Evolutionary conservation across 2,329 filamentous ascomycete species (phyloP), one percentile per base, ranked within the genome.

Genomic region (Basipetospora chlamydospora): DNA sequence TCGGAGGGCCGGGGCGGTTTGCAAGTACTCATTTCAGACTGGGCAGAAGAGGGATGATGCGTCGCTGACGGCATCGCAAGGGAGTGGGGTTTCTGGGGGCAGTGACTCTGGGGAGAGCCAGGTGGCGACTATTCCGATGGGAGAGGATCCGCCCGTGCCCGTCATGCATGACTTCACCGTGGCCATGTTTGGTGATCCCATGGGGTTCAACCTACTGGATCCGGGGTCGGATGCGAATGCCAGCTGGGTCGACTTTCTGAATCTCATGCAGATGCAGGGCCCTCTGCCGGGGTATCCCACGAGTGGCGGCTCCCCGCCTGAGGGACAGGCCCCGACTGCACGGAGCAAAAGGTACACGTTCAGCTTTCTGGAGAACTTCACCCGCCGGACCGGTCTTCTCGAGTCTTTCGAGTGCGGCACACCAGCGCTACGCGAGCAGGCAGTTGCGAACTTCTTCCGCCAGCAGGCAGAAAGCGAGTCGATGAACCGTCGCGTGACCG

Each of bases 1-100:
- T 54, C 58, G 57, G 42, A 69, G 67, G 46, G 64, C 65, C 20
- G 59, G 52, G 16, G 60, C 66, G 18, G 65, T 70, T 13, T 74
- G 70, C 46, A 49, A 80, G 26, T 83, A 80, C 49, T 37, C 35
- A 7, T 37, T 37, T 16, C 13, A 12, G 7, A 11, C 28, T 3
- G 28, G 12, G 5, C 35, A 21, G 16, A 28, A 37, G 2, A 18
- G 20, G 13, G n/a, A n/a, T n/a, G n/a, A n/a, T n/a, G n/a, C n/a
- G n/a, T n/a, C n/a, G n/a, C n/a, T n/a, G n/a, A n/a, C n/a, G n/a
- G 15, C 5, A 4, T 23, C 26, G 4, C 26, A 26, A n/a, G 35
- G 22, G 16, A 20, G 12, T 8, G 10, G 10, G 6, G 20, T 28
- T 20, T 23, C 15, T 10, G 26, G 13, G 6, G 35, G 17, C 6